Evolutionary conservation across 2,329 filamentous ascomycete species (phyloP).

Genomic region (Neofusicoccum umdonicola): DNA sequence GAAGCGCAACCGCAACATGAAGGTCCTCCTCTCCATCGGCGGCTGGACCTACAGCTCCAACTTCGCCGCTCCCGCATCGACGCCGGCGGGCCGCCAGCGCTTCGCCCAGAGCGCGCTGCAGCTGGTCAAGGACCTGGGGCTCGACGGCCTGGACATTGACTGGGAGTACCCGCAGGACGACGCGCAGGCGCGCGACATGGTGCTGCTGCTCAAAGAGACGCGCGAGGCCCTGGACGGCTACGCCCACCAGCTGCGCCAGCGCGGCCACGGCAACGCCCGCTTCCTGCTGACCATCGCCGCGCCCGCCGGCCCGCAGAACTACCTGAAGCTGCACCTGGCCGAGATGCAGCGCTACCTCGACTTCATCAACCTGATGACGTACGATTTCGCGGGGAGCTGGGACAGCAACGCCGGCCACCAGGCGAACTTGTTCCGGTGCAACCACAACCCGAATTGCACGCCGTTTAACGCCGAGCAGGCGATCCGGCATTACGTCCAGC

Average conservation of each 20-base stretch:
- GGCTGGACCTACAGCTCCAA: conserved; percentile 79
- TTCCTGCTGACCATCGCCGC: conserved; percentile 47
- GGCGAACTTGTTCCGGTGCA: conserved; percentile 69
- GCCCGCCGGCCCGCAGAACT: conserved; percentile 45
- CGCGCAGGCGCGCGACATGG: conserved; percentile 40
- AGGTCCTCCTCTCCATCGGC: conserved; percentile 78
- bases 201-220: conserved; percentile 39
- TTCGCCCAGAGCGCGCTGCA: conserved; percentile 73
- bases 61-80: conserved; percentile 68
- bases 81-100: conserved; percentile 56
- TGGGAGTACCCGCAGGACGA: conserved; percentile 47
- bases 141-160: conserved; percentile 54
- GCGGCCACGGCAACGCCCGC: background rate
- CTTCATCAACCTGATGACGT: conserved; percentile 53
- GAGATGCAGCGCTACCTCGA: conserved; percentile 45
- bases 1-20: conserved; percentile 71
- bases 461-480: conserved; percentile 76
- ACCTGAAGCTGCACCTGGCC: conserved; percentile 39
- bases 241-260: conserved; percentile 25
- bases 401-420: conserved; percentile 71
- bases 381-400: conserved; percentile 72
- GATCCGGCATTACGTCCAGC: conserved; percentile 65
- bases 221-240: conserved; percentile 42
- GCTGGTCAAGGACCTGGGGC: conserved; percentile 75
- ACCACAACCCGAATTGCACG: conserved; percentile 60